Percentiles rank a stretch among this genome's conserved stretches.
phyloP scores from a whole-genome alignment of 169 alveolate genomes.

The Plasmodium chabaudi region DNA sequence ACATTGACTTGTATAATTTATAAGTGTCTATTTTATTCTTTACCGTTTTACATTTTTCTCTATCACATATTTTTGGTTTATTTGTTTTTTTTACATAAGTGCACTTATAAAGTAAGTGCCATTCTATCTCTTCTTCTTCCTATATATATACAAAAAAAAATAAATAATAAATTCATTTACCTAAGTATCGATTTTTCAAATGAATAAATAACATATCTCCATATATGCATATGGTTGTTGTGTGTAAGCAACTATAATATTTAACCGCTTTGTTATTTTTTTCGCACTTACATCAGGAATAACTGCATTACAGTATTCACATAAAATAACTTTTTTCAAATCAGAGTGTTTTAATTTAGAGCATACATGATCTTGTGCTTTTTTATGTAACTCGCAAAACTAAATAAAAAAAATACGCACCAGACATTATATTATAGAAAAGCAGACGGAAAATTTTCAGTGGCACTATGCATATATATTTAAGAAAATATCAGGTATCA shows the following conservation, averaged over 20 bases:
- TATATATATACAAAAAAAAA: constrained; percentile 8
- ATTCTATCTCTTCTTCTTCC: constrained; percentile 53
- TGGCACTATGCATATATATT: no score
- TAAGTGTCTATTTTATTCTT: constrained; percentile 7
- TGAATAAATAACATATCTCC: background rate
- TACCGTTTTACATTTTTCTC: constrained; percentile 53
- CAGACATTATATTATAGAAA: background rate
- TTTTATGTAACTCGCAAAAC: constrained; percentile 74
- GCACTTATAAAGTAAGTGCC: constrained; percentile 58
- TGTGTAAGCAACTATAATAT: no score
- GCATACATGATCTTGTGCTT: constrained; percentile 50
- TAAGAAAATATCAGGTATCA: no score
- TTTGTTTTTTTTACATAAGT: constrained; percentile 37
- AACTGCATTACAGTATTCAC: constrained; percentile 41
- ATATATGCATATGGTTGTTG: background rate
- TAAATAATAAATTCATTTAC: background rate
- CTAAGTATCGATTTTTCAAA: background rate
- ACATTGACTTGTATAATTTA: background rate
- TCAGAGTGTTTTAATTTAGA: constrained; percentile 18
- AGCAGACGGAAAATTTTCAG: no score
- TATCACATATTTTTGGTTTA: constrained; percentile 24
- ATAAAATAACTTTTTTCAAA: constrained; percentile 27
- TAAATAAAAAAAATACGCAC: background rate
- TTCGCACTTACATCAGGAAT: constrained; percentile 61
- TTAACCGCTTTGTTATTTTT: background rate